Conservation (phyloP, 139 green algal genomes). For the Coelastrella sp. region DNA sequence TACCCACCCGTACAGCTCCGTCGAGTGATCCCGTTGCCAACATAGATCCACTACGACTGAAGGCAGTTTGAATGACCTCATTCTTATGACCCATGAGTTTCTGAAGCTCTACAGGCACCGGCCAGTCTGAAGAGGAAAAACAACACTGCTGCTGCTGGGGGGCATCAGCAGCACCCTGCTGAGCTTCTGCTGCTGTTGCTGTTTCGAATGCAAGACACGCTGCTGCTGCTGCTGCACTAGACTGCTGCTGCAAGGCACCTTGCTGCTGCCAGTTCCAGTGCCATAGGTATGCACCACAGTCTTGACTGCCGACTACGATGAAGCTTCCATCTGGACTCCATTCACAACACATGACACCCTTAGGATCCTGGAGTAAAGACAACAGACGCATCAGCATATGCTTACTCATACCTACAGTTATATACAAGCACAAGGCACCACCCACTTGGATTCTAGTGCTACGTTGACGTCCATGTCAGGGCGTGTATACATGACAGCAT, state of each 20-base stretch:
- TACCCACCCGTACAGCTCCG: conserved; percentile 72
- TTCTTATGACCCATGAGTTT: conserved; percentile 68
- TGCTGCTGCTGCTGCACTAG: conserved; percentile 17
- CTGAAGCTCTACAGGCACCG: conserved; percentile 19
- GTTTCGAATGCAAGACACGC: no score
- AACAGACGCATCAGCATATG: no score
- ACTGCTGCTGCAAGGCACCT: not conserved
- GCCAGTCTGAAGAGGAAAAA: conserved; percentile 17
- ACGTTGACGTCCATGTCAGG: no score
- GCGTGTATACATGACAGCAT: no score
- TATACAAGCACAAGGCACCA: no score
- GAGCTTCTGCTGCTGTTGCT: conserved; percentile 4
- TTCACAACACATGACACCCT: conserved; percentile 59
- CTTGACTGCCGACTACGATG: conserved; percentile 74
- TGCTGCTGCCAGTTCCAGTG: conserved; percentile 61
- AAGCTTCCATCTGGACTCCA: conserved; percentile 74
- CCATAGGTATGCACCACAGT: conserved; percentile 80
- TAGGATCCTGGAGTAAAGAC: not conserved
- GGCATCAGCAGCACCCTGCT: not conserved
- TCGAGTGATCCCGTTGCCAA: conserved; percentile 82
- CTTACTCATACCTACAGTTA: no score
- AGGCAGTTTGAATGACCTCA: conserved; percentile 76
- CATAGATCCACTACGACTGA: conserved; percentile 65
- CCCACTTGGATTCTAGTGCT: no score
- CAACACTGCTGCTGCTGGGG: not conserved